Evolutionary conservation across 2,329 filamentous ascomycete genomes (phyloP), one percentile per base, ranked within the genome.

Genomic region (Pleurostoma richardsiae): DNA sequence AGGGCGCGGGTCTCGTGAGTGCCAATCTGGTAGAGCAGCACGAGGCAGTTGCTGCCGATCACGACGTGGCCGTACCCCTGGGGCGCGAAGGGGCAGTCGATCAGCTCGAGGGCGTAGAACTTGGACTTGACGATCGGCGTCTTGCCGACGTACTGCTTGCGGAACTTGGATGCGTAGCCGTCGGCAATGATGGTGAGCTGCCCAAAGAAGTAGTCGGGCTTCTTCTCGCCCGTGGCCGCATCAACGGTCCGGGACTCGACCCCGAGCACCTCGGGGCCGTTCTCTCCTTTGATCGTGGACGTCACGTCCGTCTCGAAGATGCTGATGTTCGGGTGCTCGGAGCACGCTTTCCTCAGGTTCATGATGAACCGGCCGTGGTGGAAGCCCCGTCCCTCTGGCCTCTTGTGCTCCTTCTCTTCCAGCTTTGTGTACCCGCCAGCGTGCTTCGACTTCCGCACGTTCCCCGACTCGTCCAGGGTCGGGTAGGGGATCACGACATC

Each of bases 11-110:
- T 99, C 71, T 97, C 94, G 69, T 87, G 91, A 4, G 89, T 87
- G 61, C 94, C 92, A 63, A 99, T 99, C 70, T 97, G 94, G 73
- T 99, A 99, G 49, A 99, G 80, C 28, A 99, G 82, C 31, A 96
- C 82, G 1, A 94, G 92, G 51, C 66, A 74, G 41, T 81, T 79
- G 53, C 88, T 80, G 57, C 85, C 85, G 52, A 99, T 86, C 46
- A 96, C 76, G 54, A 99, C 92, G 66, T 95, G 90, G 26, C 92
- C 94, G 63, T 89, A 88, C 52, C 83, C 73, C 2, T 83, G 80
- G 44, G 79, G 74, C 3, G 90, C 89, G 7, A 97, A 79, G 28
- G 84, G 77, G 47, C 88, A 89, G 65, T 97, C 91, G 60, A 94
- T 88, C 52, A 99, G 79, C 66, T 99, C 92, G 31, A 99, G 79